These are phyloP conservation scores for Bjerkandera adusta DNA, from an alignment of 1,284 basidiomycete species.

Conservation along the genomic window DNA sequence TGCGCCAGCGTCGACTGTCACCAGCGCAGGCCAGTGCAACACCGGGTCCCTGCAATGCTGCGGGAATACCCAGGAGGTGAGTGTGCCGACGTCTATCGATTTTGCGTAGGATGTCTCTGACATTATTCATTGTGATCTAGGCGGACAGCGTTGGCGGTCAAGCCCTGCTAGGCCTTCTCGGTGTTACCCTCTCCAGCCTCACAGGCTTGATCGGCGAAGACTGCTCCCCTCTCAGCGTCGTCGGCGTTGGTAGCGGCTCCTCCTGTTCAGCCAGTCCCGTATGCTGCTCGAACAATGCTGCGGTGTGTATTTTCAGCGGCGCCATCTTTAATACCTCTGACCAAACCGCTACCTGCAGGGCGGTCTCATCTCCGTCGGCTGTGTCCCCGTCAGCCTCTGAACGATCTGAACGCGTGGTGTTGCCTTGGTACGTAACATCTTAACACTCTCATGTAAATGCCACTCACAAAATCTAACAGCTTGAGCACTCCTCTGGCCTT, in stretches of 20 bases:
- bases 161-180: constrained; percentile 14
- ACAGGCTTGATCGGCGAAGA: constrained; percentile 17
- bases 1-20: constrained; percentile 4
- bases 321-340: too few relatives aligned
- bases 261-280: constrained; percentile 18
- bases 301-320: constrained; percentile 21
- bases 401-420: not conserved
- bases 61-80: constrained; percentile 4
- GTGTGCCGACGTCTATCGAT: too few relatives aligned
- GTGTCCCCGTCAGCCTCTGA: constrained; percentile 22
- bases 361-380: constrained; percentile 23
- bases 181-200: constrained; percentile 19
- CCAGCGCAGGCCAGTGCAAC: constrained; percentile 6
- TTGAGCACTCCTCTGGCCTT: too few relatives aligned
- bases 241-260: constrained; percentile 19
- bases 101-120: too few relatives aligned
- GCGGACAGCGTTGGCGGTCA: not conserved
- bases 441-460: not conserved
- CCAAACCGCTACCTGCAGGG: too few relatives aligned
- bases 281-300: constrained; percentile 24
- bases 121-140: not conserved
- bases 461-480: not conserved
- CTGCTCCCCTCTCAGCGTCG: constrained; percentile 23
- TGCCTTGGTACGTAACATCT: not conserved
- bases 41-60: constrained; percentile 12